phyloP scores from a whole-genome alignment of 2,329 filamentous ascomycete genomes.

The Dothideomycetes sp. region DNA sequence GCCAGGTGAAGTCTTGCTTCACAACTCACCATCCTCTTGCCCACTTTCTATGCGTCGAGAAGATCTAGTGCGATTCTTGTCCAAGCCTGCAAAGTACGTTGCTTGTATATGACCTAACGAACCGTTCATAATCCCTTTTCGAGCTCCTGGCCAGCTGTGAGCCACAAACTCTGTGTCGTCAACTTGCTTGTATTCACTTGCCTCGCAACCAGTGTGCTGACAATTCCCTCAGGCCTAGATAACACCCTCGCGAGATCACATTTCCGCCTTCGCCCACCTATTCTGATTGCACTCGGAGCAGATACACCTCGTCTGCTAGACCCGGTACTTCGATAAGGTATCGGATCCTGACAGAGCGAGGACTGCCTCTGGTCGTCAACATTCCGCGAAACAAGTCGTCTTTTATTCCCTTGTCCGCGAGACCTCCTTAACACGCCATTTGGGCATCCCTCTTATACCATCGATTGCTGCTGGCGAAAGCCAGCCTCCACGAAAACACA shows the following conservation, averaged over 20 bases:
- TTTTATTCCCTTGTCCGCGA: conserved; percentile 69
- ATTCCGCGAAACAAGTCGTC: conserved; percentile 81
- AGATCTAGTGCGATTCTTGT: conserved; percentile 85
- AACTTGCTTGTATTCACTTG: too few relatives aligned
- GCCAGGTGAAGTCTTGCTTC: too few relatives aligned
- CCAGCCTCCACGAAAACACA: conserved; percentile 58
- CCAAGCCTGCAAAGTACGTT: conserved; percentile 84
- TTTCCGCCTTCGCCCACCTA: conserved; percentile 15
- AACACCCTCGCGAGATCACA: conserved; percentile 36
- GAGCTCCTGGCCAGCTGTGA: too few relatives aligned
- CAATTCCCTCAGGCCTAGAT: conserved; percentile 46
- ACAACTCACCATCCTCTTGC: too few relatives aligned
- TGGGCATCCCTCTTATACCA: conserved; percentile 46
- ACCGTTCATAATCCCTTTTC: conserved; percentile 11
- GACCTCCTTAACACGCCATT: conserved; percentile 80
- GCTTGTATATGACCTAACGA: conserved; percentile 7
- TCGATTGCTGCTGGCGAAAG: conserved; percentile 70
- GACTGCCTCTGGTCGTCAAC: conserved; percentile 54
- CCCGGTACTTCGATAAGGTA: conserved; percentile 75
- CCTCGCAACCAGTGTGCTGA: conserved; percentile 8
- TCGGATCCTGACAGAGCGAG: conserved; percentile 68
- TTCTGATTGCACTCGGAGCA: conserved; percentile 36
- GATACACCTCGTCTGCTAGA: conserved; percentile 60
- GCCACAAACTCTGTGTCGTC: too few relatives aligned
- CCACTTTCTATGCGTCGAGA: conserved; percentile 76